Evolutionary conservation across 2,329 filamentous ascomycete species (phyloP).

Genomic region (Chaetomium globosum): DNA sequence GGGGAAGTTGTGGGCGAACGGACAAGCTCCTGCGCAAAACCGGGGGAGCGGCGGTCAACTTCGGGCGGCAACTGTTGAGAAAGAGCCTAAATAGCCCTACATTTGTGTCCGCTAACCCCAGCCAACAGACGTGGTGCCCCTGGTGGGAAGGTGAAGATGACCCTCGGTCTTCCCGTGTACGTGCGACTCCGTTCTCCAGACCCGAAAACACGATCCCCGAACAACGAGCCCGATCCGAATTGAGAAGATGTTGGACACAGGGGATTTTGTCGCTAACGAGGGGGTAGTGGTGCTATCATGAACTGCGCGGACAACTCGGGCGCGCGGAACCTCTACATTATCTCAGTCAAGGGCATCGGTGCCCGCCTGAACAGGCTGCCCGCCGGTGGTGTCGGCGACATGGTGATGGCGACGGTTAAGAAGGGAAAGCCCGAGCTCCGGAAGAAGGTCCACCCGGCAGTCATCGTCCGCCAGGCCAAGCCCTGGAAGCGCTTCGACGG

Average conservation of each 20-base stretch:
- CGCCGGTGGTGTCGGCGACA: conserved; percentile 96
- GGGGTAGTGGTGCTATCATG: conserved; percentile 89
- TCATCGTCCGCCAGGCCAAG: conserved; percentile 98
- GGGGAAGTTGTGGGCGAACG: conserved; percentile 17
- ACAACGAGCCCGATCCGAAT: conserved; percentile 18
- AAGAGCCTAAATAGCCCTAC: background rate
- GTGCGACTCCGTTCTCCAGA: conserved; percentile 47
- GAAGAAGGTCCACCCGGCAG: conserved; percentile 99
- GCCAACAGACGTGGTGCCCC: conserved; percentile 76
- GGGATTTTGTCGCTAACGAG: conserved; percentile 32
- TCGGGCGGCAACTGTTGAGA: conserved; percentile 14
- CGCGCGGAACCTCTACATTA: conserved; percentile 99
- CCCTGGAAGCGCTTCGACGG: conserved; percentile 98
- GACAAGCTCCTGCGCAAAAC: background rate
- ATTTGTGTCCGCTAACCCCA: conserved; percentile 41
- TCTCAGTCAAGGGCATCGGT: conserved; percentile 98
- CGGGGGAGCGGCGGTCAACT: conserved; percentile 10
- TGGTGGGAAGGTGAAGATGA: conserved; percentile 99
- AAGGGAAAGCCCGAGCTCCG: conserved; percentile 99
- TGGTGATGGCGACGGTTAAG: conserved; percentile 99
- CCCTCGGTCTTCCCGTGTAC: conserved; percentile 99
- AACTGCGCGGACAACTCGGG: conserved; percentile 99
- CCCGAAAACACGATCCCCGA: conserved; percentile 17
- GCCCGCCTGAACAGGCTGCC: conserved; percentile 96
- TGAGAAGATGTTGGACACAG: conserved; percentile 24